Evolutionary conservation across 1,284 basidiomycete species (phyloP).

Genomic region (Schizopora paradoxa): DNA sequence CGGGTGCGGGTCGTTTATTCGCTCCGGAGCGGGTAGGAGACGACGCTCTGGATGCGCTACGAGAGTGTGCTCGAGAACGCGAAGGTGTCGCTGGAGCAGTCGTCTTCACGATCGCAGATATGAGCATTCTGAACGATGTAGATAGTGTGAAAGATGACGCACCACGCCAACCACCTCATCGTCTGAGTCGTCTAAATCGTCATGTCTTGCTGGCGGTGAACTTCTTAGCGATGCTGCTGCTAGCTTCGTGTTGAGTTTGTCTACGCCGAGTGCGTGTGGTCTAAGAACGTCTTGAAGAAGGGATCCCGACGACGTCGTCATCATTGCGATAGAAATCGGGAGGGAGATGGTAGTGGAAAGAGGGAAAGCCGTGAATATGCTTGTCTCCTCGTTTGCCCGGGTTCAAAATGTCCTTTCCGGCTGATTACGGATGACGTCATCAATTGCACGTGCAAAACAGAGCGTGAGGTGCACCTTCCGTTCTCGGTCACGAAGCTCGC

Average conservation of each 20-base stretch:
- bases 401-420: no score
- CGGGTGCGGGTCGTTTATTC: slow-evolving; percentile 33
- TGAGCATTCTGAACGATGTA: slow-evolving; percentile 5
- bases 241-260: slow-evolving; percentile 40
- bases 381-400: no score
- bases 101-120: slow-evolving; percentile 37
- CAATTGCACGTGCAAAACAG: no score
- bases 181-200: slow-evolving; percentile 52
- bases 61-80: slow-evolving; percentile 35
- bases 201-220: slow-evolving; percentile 24
- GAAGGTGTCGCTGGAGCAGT: slow-evolving; percentile 66
- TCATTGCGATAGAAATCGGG: slow-evolving; percentile 7
- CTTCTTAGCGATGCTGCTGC: slow-evolving; percentile 22
- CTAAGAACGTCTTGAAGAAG: slow-evolving; percentile 69
- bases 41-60: slow-evolving; percentile 45
- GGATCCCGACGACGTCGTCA: slow-evolving; percentile 18
- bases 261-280: slow-evolving; percentile 42
- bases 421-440: no score
- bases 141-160: slow-evolving; percentile 28
- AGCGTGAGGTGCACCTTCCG: no score
- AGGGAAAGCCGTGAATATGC: no score
- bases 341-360: no score
- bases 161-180: slow-evolving; percentile 76
- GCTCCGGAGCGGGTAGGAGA: slow-evolving; percentile 56
- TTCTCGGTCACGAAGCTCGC: no score